Base-by-base conservation (phyloP, 2,329 filamentous ascomycete species). In the Colletotrichum sp. region DNA sequence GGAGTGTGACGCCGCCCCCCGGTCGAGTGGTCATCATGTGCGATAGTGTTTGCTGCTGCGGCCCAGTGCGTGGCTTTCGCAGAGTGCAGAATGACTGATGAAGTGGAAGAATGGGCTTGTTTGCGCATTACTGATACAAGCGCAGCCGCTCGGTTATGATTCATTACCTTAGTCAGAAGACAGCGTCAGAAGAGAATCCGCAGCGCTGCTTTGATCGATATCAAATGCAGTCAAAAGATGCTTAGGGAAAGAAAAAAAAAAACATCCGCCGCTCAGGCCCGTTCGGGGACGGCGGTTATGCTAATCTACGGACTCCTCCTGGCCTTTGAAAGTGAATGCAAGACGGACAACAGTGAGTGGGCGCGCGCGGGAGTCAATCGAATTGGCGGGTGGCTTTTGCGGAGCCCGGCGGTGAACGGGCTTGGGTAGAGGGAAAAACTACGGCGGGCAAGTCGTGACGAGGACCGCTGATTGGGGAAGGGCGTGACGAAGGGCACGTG, bases 401-500 rank as follows among this genome's bases (percentile, higher is more conserved):
- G 44, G 44, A 52, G 0, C 59, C 59, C 59, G 28, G 26, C 30
- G 28, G 59, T 62, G 59, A 24, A 62, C 30, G 59, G 36, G 36
- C 36, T 39, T 39, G 1, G 16, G 9, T 7, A 18, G 24, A 60
- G 57, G 21, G 24, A 5, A n/a, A 15, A n/a, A 4, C 30, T 30
- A 60, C 49, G 60, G 64, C 28, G 4, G 74, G 75, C 36, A 77
- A n/a, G 71, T 75, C 71, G 75, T 60, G 71, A 71, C 75, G 75
- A 55, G 64, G 6, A 8, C 21, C 8, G 0, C 5, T 15, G 2
- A 13, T 13, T 15, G 30, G n/a, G 73, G 73, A 39, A 77, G 75
- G 75, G 75, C 75, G 75, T 71, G 60, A 34, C 75, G 75, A 75
- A 13, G 16, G 3, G 18, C 75, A 75, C 66, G 72, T 73, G 73